phyloP scores from a whole-genome alignment of 2,329 filamentous ascomycete genomes.

The Fonsecaea pugnacius region DNA sequence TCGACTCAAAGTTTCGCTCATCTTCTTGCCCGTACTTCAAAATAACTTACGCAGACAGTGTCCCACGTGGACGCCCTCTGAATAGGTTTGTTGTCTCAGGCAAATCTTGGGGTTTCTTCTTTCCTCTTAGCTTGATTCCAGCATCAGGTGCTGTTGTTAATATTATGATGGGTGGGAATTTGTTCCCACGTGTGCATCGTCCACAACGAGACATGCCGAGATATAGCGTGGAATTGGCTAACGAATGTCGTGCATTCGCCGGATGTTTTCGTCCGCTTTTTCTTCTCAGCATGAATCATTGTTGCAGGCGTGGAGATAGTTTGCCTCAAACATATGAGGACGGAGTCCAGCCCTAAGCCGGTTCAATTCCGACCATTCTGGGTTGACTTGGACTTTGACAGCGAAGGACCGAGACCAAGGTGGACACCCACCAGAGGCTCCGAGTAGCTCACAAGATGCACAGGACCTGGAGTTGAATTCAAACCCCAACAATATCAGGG shows the following conservation, averaged over 20 bases:
- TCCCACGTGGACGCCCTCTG: not conserved
- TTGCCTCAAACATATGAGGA: not conserved
- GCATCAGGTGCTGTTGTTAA: not conserved
- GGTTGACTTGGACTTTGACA: not conserved
- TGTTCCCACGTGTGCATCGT: not conserved
- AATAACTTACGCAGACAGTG: not conserved
- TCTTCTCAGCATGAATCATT: not conserved
- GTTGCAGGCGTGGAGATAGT: not conserved
- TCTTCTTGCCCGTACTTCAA: not conserved
- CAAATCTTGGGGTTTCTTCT: not conserved
- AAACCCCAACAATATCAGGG: conserved; percentile 13
- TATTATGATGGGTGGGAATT: not conserved
- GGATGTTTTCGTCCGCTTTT: not conserved
- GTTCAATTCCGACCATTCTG: not conserved
- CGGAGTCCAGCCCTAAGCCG: not conserved
- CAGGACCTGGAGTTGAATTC: not conserved
- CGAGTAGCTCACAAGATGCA: not conserved
- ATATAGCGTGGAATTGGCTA: not conserved
- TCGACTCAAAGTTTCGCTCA: not conserved
- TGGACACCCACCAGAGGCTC: not conserved
- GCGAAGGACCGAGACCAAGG: not conserved
- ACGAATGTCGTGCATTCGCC: not conserved
- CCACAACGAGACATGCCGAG: not conserved
- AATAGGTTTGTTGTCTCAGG: not conserved
- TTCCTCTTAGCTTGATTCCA: not conserved